A percentile compares a stretch with the other conserved stretches of the same genome.
Evolutionary conservation across 2,329 filamentous ascomycete genomes (phyloP).

Genomic region (Claviceps humidiphila): DNA sequence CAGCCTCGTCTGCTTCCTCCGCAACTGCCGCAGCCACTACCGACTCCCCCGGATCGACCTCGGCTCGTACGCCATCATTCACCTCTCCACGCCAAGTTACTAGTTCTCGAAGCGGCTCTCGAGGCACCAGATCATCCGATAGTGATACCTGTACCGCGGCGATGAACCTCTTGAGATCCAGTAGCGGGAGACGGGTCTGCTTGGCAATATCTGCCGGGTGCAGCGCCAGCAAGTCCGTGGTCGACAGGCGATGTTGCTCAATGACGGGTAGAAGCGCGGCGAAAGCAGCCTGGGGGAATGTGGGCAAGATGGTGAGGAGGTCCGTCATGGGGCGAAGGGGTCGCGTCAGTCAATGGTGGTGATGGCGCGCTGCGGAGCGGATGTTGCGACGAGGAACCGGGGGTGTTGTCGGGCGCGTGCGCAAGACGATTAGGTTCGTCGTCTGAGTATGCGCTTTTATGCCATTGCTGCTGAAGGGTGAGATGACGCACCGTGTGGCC

Average conservation of each 20-base stretch:
- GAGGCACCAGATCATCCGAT: conserved; percentile 41
- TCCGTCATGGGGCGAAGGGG: conserved; percentile 54
- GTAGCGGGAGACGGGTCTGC: conserved; percentile 67
- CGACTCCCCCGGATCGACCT: background rate
- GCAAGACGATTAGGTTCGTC: background rate
- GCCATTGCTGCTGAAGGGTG: background rate
- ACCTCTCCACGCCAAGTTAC: too few relatives aligned
- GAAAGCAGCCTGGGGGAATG: conserved; percentile 60
- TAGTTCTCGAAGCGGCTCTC: conserved; percentile 11
- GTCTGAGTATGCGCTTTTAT: background rate
- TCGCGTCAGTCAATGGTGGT: background rate
- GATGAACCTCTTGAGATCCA: conserved; percentile 64
- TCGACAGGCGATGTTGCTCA: conserved; percentile 65
- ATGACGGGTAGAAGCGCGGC: conserved; percentile 65
- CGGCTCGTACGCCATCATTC: background rate
- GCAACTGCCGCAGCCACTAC: background rate
- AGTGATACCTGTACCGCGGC: conserved; percentile 54
- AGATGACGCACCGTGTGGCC: background rate
- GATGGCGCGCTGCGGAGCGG: background rate
- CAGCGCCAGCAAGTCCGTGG: conserved; percentile 73
- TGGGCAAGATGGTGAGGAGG: conserved; percentile 68
- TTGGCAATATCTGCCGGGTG: conserved; percentile 74
- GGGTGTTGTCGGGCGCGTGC: background rate
- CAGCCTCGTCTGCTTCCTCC: background rate
- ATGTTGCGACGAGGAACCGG: background rate